phyloP scores from a whole-genome alignment of 371 early-diverging fungal genomes.

The Parasitella parasitica region DNA sequence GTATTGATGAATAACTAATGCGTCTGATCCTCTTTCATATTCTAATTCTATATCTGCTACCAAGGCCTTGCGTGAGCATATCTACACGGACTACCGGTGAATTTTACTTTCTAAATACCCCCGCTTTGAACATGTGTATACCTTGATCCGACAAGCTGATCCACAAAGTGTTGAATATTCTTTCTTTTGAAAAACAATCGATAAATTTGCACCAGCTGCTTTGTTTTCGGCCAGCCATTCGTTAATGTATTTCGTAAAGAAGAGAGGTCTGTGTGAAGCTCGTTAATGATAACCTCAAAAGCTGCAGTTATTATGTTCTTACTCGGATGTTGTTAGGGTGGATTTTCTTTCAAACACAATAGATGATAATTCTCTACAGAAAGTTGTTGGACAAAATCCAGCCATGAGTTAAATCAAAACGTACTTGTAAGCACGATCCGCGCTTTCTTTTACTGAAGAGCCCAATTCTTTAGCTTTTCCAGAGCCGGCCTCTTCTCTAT shows the following conservation, averaged over 20 bases:
- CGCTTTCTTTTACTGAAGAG: conserved; percentile 25
- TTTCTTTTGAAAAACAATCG: conserved; percentile 12
- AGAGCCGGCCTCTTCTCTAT: conserved; percentile 15
- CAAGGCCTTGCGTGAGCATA: conserved; percentile 30
- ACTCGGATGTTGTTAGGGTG: conserved; percentile 9
- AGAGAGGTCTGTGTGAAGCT: conserved; percentile 9
- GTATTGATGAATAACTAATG: conserved; percentile 36
- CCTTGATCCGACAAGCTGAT: conserved; percentile 35
- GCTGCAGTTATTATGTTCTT: not conserved
- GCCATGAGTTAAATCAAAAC: not conserved
- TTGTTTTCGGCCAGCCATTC: conserved; percentile 37
- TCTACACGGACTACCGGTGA: conserved; percentile 12
- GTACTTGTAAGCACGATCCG: conserved; percentile 36
- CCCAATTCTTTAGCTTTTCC: conserved; percentile 32
- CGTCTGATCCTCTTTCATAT: conserved; percentile 28
- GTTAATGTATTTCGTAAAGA: conserved; percentile 27
- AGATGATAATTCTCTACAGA: conserved; percentile 14
- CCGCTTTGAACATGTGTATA: not conserved
- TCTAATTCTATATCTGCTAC: conserved; percentile 33
- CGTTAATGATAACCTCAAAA: too few species aligned
- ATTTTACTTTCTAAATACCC: too few species aligned
- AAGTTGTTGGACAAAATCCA: too few species aligned
- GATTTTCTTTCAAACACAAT: conserved; percentile 21
- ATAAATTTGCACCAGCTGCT: conserved; percentile 12
- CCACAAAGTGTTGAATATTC: conserved; percentile 33